Base-by-base conservation (phyloP, 2,329 filamentous ascomycete species). In the Pseudogymnoascus sp. region DNA sequence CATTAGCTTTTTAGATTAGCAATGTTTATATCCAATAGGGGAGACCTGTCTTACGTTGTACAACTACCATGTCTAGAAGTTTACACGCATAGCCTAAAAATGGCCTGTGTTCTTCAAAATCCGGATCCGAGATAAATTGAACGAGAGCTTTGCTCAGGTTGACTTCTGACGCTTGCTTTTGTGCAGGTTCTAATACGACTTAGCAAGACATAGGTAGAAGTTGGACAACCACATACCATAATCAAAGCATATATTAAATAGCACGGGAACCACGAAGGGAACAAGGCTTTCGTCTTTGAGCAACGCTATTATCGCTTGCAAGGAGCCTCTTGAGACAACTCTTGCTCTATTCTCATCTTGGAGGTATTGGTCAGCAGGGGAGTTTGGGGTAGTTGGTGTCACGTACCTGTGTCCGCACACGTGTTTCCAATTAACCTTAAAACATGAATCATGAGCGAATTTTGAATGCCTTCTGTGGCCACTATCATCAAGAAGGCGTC, bases 231-330 rank as follows among this genome's bases (percentile, higher is more conserved):
- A 45, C 78, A 74, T 71, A 86, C 84, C 83, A 70, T 86, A 87
- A 70, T 88, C 85, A 12, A 87, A 79, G 63, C 84, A 80, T 59
- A 86, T 78, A 69, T 88, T 88, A 72, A 82, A 86, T 3, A 87
- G 73, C 6, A 87, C 85, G 0, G 84, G 82, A 42, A 87, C 79
- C 37, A 78, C 77, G 69, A 83, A 83, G 6, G 85, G 72, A 16
- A 86, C 67, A 0, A 74, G 72, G 60, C 83, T 78, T 39, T 83
- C 72, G 63, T 74, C 67, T 12, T 74, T 67, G 7, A 87, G 72
- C 37, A 83, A 76, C 2, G 73, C 68, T 34, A 83, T 79, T 63
- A 88, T 76, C 34, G 75, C 73, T 2, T 74, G 69, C 11, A 87
- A 69, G 23, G 78, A 77, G 57, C 78, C 78, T 12, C 78, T 77